Evolutionary conservation across 148 eudicot genomes (phyloP), one percentile per base, ranked within the genome.

Genomic region (Fagopyrum tataricum): DNA sequence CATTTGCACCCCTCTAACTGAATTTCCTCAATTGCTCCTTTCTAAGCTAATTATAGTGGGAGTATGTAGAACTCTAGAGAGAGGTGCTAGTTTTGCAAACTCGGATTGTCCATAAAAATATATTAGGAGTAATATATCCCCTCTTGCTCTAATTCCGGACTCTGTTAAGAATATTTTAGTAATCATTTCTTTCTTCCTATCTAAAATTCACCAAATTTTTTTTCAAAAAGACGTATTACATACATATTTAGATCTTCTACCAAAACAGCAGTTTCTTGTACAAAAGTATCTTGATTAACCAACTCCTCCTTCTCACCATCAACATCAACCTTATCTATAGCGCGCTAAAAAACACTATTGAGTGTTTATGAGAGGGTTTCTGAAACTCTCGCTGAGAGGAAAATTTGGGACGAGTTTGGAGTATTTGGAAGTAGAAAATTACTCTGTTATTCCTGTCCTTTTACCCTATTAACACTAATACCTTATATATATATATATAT

Each of bases 201-300:
- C 40, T 6, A 24, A 59, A 23, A 59, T 24, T 24, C 5, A 59
- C 5, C 49, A 21, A 6, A 70, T 41, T 67, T 13, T 26, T n/a
- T n/a, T n/a, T n/a, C n/a, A 31, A 46, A 68, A 12, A n/a, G 18
- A 13, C 17, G 44, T 46, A 51, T 4, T 72, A 62, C 73, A 75
- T 84, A 94, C 98, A 94, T 91, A 81, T 89, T 91, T 44, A 97
- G 98, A 73, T 94, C 98, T 85, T 94, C 98, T n/a, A 86, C 88
- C 93, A 88, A 79, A 78, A 94, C 98, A 83, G 98, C 98, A 79
- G 98, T 94, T 83, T 94, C 98, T 76, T 85, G 92, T 14, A 97
- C 98, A 85, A 93, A 93, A 21, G 98, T 93, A 78, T 93, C 98
- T 81, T 93, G 98, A 79, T 91, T 83, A 51, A 93, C 98, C 82